A percentile compares a stretch with the other conserved stretches of the same genome.
Conservation (phyloP, 352 stramenopile genomes). For the Globisporangium barbulae region DNA sequence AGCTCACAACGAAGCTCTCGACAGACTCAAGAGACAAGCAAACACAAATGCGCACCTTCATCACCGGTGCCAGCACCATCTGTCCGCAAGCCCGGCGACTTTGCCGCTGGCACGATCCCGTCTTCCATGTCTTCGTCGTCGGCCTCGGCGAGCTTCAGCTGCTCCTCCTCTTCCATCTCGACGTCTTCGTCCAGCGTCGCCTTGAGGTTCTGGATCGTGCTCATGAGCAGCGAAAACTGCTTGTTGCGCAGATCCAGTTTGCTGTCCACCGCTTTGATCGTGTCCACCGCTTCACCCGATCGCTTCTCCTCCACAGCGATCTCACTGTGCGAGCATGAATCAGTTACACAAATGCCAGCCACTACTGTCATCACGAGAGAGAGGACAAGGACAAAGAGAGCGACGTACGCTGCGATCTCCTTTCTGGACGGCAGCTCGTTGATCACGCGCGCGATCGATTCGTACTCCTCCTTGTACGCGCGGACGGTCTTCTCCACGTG, state of each 20-base stretch:
- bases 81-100: constrained; percentile 5
- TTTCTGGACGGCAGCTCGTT: constrained; percentile 74
- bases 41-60: constrained; percentile 7
- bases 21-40: background rate
- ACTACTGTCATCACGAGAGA: background rate
- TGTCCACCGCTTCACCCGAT: constrained; percentile 49
- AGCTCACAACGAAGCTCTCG: constrained; percentile 2
- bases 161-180: constrained; percentile 54
- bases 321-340: constrained; percentile 24
- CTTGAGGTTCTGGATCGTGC: constrained; percentile 84
- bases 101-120: constrained; percentile 12
- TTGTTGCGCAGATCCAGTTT: constrained; percentile 73
- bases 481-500: constrained; percentile 71
- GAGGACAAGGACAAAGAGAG: background rate
- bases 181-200: constrained; percentile 70
- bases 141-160: constrained; percentile 27
- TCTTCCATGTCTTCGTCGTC: constrained; percentile 80
- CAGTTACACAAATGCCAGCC: background rate
- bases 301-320: constrained; percentile 59
- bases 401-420: constrained; percentile 50
- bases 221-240: constrained; percentile 79
- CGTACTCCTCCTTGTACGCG: constrained; percentile 88
- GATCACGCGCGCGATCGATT: constrained; percentile 78
- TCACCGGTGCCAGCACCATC: constrained; percentile 12
- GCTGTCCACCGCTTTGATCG: constrained; percentile 47